phyloP scores from a whole-genome alignment of 371 early-diverging fungal genomes.

The Actinomortierella ambigua region DNA sequence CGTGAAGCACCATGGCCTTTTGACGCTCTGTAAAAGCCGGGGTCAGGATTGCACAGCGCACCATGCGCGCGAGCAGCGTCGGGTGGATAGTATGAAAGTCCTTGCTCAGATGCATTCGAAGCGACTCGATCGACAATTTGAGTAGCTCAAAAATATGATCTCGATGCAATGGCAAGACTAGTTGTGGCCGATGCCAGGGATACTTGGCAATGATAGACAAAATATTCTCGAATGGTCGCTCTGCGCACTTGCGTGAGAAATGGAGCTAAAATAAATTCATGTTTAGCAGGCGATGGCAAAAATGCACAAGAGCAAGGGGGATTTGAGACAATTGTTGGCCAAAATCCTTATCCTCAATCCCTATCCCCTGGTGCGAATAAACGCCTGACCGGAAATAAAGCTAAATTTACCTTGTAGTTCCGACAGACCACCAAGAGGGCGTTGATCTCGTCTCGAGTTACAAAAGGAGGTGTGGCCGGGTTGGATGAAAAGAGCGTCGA shows the following conservation, averaged over 20 bases:
- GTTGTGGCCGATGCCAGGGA: slow-evolving; percentile 73
- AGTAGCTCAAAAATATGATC: slow-evolving; percentile 81
- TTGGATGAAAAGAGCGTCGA: slow-evolving; percentile 12
- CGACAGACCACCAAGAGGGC: slow-evolving; percentile 70
- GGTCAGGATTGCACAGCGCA: slow-evolving; percentile 68
- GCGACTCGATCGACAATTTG: slow-evolving; percentile 67
- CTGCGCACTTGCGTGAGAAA: slow-evolving; percentile 78
- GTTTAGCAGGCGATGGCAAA: background rate
- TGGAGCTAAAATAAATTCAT: slow-evolving; percentile 53
- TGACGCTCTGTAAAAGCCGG: slow-evolving; percentile 81
- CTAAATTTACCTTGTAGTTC: slow-evolving; percentile 71
- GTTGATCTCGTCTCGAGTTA: slow-evolving; percentile 77
- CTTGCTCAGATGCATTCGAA: slow-evolving; percentile 62
- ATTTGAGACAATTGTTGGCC: no score
- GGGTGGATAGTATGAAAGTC: slow-evolving; percentile 68
- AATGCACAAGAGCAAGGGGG: no score
- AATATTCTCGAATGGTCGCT: slow-evolving; percentile 82
- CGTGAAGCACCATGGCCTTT: slow-evolving; percentile 66
- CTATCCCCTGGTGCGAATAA: no score
- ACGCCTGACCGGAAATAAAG: no score
- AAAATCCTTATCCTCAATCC: no score
- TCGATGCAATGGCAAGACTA: slow-evolving; percentile 68
- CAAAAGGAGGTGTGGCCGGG: slow-evolving; percentile 59
- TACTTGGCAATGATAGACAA: slow-evolving; percentile 74
- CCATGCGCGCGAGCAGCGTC: slow-evolving; percentile 61